Base-by-base conservation (phyloP, 2,329 filamentous ascomycete genomes). In the Ophiognomonia clavigignenti-juglandacearum region DNA sequence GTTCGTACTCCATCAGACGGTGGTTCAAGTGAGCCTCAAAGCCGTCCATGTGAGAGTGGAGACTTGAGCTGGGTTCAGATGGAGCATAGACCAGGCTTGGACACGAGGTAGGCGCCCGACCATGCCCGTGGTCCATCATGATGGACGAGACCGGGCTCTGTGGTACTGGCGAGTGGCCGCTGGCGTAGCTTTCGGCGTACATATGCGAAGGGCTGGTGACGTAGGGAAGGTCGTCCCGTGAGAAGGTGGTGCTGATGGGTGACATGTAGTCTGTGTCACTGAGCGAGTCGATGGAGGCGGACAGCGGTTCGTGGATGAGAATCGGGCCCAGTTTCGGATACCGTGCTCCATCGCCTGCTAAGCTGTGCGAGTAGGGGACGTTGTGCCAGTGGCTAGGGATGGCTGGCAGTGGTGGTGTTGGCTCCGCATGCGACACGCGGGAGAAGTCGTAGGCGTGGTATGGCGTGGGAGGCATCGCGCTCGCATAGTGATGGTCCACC, bases 241-340 rank as follows among this genome's bases (percentile, higher is more conserved):
- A 65, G 52, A 73, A 76, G 2, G 72, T 67, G 43, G 80, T 78
- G 60, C 71, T 74, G 54, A 83, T 69, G 8, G 77, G 64, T 52
- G 73, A 73, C 68, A 81, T 53, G 64, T 83, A 83, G 57, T 83
- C 79, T 49, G 77, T 73, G 22, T 83, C 80, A 59, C 77, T 82
- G 46, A 83, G 69, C 3, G 79, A 76, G 54, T 82, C 79, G 47
- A 80, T 68, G 1, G 77, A 77, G 0, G 75, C 72, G 1, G 76
- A 75, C 24, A 80, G 66, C 38, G 71, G 67, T 51, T 71, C 59
- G 35, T 68, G 61, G 52, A 58, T 49, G 58, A 67, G 50, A 49
- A 67, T 53, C 52, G 60, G 56, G 50, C 64, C 60, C 52, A 74
- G 64, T 54, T 72, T 70, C 54, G 69, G 63, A 56, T 71, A 75